phyloP scores from a whole-genome alignment of 2,329 filamentous ascomycete species.

The Cordyceps pruinosa region DNA sequence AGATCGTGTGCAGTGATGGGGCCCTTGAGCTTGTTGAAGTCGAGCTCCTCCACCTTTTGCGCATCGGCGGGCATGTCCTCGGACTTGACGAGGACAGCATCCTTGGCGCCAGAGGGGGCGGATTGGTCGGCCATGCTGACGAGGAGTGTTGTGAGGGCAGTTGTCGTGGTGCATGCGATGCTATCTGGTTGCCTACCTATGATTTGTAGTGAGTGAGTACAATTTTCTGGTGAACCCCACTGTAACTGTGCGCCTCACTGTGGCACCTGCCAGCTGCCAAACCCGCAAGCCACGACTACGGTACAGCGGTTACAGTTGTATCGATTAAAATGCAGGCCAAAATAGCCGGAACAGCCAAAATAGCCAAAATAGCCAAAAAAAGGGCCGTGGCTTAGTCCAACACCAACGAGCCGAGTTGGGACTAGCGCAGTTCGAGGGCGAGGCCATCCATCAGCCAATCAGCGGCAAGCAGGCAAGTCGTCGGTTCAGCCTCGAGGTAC shows the following conservation, averaged over 20 bases:
- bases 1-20: conserved; percentile 82
- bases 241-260: neutral
- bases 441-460: too few species aligned
- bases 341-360: neutral
- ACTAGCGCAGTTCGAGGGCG: conserved; percentile 4
- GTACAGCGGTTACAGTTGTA: too few species aligned
- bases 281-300: too few species aligned
- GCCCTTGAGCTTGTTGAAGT: conserved; percentile 76
- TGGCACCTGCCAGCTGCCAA: neutral
- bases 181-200: neutral
- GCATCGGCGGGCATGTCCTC: conserved; percentile 71
- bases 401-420: neutral
- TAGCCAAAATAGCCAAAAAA: neutral
- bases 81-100: conserved; percentile 80
- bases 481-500: neutral
- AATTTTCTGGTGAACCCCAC: conserved; percentile 8
- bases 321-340: neutral
- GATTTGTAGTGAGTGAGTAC: neutral
- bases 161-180: neutral
- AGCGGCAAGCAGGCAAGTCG: too few species aligned
- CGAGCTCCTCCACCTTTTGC: conserved; percentile 80
- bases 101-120: conserved; percentile 57
- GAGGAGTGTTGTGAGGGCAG: neutral
- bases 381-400: neutral
- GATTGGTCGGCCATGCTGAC: conserved; percentile 20